Base-by-base conservation (phyloP, 306 rosid species). In the Dryas octopetala region DNA sequence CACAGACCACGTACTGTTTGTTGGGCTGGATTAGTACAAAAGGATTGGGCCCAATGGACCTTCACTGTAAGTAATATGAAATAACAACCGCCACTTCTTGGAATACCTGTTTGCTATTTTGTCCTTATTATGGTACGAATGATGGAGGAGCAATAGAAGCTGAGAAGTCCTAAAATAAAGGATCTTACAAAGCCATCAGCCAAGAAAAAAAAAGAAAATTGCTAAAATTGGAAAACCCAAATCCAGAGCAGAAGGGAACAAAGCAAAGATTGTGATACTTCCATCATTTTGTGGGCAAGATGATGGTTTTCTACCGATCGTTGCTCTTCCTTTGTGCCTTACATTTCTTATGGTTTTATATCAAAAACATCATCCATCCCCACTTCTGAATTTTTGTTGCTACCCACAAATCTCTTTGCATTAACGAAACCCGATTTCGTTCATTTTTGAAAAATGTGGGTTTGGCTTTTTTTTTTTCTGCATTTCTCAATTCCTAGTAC, bases 101-200 rank as follows among this genome's bases (percentile, higher is more conserved):
- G 16, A 9, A 43, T 19, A 55, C 46, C 72, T 38, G 77, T 74
- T 62, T 71, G 26, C 75, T 82, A 72, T 79, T 74, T 53, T 74
- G 45, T 79, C 81, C 61, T 12, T 58, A 15, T 54, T 69, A 40
- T 81, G 50, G 62, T 79, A 79, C 40, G 70, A 76, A 83, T 53
- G 61, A 68, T 64, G 81, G 84, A 66, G 50, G 70, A 28, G 47
- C 43, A 78, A 58, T 64, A 48, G 51, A 73, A 41, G 68, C 45
- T 32, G 48, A 73, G 60, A 50, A 23, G 77, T 76, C 87, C 96
- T 81, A 58, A 86, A 88, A 71, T 78, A n/a, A 57, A 81, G 96
- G 96, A 87, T 92, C 89, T 51, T 28, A 48, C 62, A 63, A 66
- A 53, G 23, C 75, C 87, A 9, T 1, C 68, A 65, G 62, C 81